Conservation (phyloP, 192 early-diverging fungal species). For the Chytriomyces sp. region DNA sequence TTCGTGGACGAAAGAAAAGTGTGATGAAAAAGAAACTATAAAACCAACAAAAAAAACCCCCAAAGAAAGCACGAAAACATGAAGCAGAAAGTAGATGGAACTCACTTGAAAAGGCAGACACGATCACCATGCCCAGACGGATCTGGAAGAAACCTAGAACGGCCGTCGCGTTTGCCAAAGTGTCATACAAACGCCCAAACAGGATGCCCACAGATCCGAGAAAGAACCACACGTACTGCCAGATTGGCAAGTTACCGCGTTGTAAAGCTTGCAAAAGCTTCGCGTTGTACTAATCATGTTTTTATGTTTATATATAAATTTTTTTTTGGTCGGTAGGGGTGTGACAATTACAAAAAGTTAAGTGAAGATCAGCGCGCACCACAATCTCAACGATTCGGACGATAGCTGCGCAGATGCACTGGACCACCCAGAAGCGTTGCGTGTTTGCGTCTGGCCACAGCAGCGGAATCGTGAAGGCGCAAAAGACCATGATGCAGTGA, state of each 20-base stretch:
- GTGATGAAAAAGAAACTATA: too few species aligned
- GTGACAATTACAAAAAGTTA: background rate
- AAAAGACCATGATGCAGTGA: constrained; percentile 17
- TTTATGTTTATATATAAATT: background rate
- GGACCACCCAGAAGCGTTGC: constrained; percentile 11
- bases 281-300: constrained; percentile 15
- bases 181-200: constrained; percentile 20
- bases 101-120: constrained; percentile 12
- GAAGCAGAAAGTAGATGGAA: background rate
- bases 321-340: background rate
- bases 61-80: background rate
- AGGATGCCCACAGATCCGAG: background rate
- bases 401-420: background rate
- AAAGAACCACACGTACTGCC: constrained; percentile 23
- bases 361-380: constrained; percentile 2
- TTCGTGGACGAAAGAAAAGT: too few species aligned
- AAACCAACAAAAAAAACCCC: background rate
- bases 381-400: constrained; percentile 27
- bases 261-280: constrained; percentile 1
- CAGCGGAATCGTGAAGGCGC: background rate
- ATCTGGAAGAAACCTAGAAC: background rate
- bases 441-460: background rate
- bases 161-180: background rate
- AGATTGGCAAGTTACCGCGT: background rate
- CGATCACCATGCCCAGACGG: constrained; percentile 20